A percentile compares a stretch with the other conserved stretches of the same genome.
Evolutionary conservation across 116 monocot species (phyloP).

Genomic region (Dioscorea cayenensis): DNA sequence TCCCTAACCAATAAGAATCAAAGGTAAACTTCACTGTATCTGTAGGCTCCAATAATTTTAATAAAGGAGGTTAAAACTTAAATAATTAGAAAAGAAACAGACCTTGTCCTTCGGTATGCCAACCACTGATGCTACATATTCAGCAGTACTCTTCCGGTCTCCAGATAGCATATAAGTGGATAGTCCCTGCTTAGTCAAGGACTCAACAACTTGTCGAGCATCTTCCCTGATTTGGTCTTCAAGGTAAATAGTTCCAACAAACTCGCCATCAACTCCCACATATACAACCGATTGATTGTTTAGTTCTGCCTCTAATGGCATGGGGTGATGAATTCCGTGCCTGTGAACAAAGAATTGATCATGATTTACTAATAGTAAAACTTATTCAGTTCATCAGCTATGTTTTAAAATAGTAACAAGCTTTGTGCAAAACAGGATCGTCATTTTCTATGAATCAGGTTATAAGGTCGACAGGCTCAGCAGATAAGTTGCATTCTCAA

Average conservation of each 20-base stretch:
- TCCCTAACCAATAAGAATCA: background rate
- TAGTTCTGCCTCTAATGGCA: conserved; percentile 47
- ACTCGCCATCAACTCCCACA: conserved; percentile 74
- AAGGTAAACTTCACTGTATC: background rate
- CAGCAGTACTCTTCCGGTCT: conserved; percentile 77
- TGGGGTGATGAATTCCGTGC: conserved; percentile 59
- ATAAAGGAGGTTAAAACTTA: background rate
- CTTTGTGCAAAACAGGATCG: background rate
- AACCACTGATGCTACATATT: conserved; percentile 79
- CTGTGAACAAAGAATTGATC: conserved; percentile 35
- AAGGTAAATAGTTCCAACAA: conserved; percentile 80
- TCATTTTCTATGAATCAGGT: background rate
- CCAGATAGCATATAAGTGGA: conserved; percentile 87
- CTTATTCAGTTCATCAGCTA: background rate
- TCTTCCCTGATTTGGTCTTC: conserved; percentile 97
- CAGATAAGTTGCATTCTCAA: too few relatives aligned
- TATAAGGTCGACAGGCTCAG: too few relatives aligned
- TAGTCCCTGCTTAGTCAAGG: conserved; percentile 71
- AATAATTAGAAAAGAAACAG: background rate
- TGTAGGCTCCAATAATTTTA: background rate
- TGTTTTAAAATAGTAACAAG: background rate
- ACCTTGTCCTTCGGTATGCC: conserved; percentile 87
- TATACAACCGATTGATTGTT: conserved; percentile 75
- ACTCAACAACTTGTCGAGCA: conserved; percentile 65
- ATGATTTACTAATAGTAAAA: background rate